Base-by-base conservation (phyloP, 2,329 filamentous ascomycete species). In the Alternaria sp. region DNA sequence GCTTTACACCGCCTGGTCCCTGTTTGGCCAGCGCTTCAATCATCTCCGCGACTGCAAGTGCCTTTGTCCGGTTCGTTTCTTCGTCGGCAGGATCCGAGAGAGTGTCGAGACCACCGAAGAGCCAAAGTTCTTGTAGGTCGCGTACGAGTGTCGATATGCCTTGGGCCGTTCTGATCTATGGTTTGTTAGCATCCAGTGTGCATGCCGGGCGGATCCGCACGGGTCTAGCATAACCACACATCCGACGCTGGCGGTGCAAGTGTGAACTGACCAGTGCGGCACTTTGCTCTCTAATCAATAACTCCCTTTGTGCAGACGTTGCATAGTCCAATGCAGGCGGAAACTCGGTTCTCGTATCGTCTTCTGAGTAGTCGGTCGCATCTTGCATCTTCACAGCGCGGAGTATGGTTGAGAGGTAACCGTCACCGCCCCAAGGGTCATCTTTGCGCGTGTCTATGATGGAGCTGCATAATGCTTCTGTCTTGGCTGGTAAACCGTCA, bases 121-220 rank as follows among this genome's bases (percentile, higher is more conserved):
- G 80, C 89, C 89, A 90, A 22, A 87, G 81, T 71, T 90, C 88
- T 72, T 90, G 89, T 78, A 91, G 81, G 27, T 85, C 83, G 22
- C 88, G 84, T 27, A 86, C 88, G 14, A 90, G 74, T 12, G 84
- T 83, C 59, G 89, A 82, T 11, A 89, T 80, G 56, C 90, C 87
- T 78, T 91, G 88, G 14, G 85, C 85, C 1, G 86, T 84, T 58
- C 86, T 85, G 64, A 89, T 84, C 87, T 72, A 41, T 18, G 5
- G 27, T 4, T 12, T 20, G 51, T 56, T 55, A 60, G 12, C 6
- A 43, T 9, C 10, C 20, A 25, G 12, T 43, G 20, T 25, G 14
- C 0, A 43, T 41, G 40, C 10, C 8, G 10, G 8, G 41, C 8
- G 18, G 7, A 20, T n/a, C 25, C 28, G 8, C 27, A 14, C 18